Base-by-base conservation (phyloP, 2,329 filamentous ascomycete species). In the Fusarium siculi region DNA sequence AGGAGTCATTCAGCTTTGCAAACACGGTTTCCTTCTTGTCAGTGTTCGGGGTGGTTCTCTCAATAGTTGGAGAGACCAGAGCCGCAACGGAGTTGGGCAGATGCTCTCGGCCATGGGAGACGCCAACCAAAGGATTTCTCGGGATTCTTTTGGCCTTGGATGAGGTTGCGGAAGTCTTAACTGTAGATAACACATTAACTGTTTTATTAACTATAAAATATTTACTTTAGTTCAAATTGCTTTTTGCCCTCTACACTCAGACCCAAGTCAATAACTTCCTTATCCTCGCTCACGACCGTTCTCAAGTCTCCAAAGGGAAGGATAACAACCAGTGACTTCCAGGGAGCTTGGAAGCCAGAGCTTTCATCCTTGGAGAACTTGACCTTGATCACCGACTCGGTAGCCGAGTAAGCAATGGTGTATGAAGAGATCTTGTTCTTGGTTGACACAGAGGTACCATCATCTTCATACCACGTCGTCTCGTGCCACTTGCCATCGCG, bases 381-480 rank as follows among this genome's bases (percentile, higher is more conserved):
- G 14, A 83, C 75, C 36, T 64, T 65, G 19, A 83, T 63, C 11
- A 75, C 68, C 1, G 65, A 60, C 2, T 67, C 72, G 0, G 61
- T 73, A 6, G 73, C 64, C 5, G 50, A 66, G 49, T 82, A 84
- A 3, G 65, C 46, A 18, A 83, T 46, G 2, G 66, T 80, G 52
- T 81, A 83, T 19, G 73, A 68, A 6, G 81, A 82, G 9, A 83
- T 76, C 58, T 67, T 78, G 50, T 80, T 81, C 73, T 78, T 80
- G 2, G 75, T 62, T 16, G 66, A 77, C 0, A 76, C 54, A 0
- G 81, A 79, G 4, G 83, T 77, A 9, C 83, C 82, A 18, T 84
- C 81, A 28, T 84, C 83, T 63, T 84, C 83, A 34, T 79, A 79
- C 82, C 82, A 84, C 0, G 65, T 66, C 3, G 65, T 80, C 56